Base-by-base conservation (phyloP, 768 basidiomycete genomes). In the Ramaria sp. region DNA sequence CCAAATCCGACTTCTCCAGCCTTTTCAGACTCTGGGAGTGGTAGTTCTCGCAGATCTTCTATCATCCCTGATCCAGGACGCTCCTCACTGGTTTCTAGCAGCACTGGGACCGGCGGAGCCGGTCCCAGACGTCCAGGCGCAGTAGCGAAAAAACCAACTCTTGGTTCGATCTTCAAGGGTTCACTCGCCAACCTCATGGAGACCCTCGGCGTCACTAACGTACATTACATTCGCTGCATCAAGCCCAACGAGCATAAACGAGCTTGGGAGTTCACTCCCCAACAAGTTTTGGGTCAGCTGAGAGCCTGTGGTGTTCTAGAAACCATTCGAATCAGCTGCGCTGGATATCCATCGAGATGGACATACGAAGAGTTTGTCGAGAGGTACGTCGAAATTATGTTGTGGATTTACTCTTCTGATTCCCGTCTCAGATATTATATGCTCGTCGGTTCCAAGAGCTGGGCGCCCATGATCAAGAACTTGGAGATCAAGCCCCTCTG, bases 171-270 rank as follows among this genome's bases (percentile, higher is more conserved):
- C 68, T 99, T 99, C 80, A 99, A 99, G 68, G 83, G 87, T 1
- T 97, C 94, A 0, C 73, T 99, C 53, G 86, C 89, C 67, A 86
- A 82, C 49, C 75, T 99, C 45, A 99, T 99, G 95, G 93, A 96
- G 38, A 99, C 96, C 0, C 85, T 99, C 62, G 87, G 90, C 64
- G 86, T 90, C 59, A 99, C 96, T 12, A 97, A 99, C 65, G 96
- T 97, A 0, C 96, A 99, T 67, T 99, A 99, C 67, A 99, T 99
- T 66, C 84, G 96, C 48, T 99, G 96, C 70, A 98, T 99, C 75
- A 99, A 99, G 70, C 96, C 96, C 2, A 99, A 99, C 68, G 96
- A 99, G 66, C 78, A 80, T 61, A 99, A 99, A 74, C 83, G 78
- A 53, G 92, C 96, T 38, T 99, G 96, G 96, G 91, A 93, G 67